Base-by-base conservation (phyloP, 2,329 filamentous ascomycete species). In the Talaromyces piceae region DNA sequence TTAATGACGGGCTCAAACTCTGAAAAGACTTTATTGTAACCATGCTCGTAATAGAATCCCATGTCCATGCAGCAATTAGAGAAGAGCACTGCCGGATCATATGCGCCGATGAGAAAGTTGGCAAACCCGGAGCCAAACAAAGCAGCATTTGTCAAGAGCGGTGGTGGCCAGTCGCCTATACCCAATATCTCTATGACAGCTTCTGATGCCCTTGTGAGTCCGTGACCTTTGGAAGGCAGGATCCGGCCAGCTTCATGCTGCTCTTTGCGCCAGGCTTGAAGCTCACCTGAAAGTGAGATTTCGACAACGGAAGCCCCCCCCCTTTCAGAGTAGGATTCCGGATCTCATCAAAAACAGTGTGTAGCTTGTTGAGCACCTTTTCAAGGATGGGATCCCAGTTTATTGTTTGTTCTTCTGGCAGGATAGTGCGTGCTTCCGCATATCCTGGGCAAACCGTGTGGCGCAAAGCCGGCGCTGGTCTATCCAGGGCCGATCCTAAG, bases 31-130 rank as follows among this genome's bases (percentile, higher is more conserved):
- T 61, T 50, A 44, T 59, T 47, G 41, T 61, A 61, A 9, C 60
- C 57, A 45, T 62, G 60, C 49, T 62, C 60, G 48, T 61, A 59
- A 46, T 56, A 62, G 44, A 62, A 62, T 2, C 43, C 60, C 53
- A 60, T 57, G 47, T 62, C 60, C 9, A 54, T 55, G 22, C 51
- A 52, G 50, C 59, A 61, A 33, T 62, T 61, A 9, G 60, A 62
- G 37, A 54, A 61, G 30, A 61, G 31, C n/a, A 59, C 61, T 26
- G 43, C 33, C n/a, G 51, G 28, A 49, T 62, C 58, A 51, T 51
- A 46, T 11, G 60, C 58, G 23, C 58, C 60, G 11, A 62, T 55
- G 22, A 60, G 47, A 28, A 61, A 50, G 47, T 54, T 58, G 8
- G 59, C 44, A 20, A 61, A 50, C 6, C 57, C 57, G 27, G 51